These are phyloP conservation scores for Phytophthora rubi DNA, from an alignment of 352 stramenopile genomes.

Conservation along the genomic window DNA sequence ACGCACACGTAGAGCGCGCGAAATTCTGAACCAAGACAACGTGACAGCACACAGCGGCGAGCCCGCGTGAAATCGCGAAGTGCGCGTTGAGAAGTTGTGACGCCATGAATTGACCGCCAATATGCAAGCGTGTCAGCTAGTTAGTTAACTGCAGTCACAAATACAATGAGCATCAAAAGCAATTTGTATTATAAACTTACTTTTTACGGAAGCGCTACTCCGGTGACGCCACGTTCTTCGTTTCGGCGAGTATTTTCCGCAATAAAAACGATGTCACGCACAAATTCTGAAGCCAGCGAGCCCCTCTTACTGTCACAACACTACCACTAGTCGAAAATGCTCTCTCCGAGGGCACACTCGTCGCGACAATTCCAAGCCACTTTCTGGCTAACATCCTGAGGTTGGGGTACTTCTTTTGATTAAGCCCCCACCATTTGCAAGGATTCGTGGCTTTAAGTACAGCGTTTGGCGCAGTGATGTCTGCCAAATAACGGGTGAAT, in stretches of 20 bases:
- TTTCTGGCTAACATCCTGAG: conserved; percentile 2
- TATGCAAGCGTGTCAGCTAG: not conserved
- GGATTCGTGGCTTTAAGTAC: not conserved
- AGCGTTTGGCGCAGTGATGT: not conserved
- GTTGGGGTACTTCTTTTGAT: not conserved
- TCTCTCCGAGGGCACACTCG: conserved; percentile 19
- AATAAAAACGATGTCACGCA: conserved; percentile 21
- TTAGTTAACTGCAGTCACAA: not conserved
- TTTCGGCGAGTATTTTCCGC: conserved; percentile 2
- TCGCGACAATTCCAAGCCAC: conserved; percentile 15
- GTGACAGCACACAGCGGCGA: too few species aligned
- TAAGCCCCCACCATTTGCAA: not conserved
- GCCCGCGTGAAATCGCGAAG: too few species aligned
- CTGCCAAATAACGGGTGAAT: not conserved
- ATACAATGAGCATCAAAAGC: not conserved
- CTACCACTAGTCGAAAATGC: conserved; percentile 30
- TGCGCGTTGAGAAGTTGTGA: not conserved
- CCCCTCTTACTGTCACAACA: conserved; percentile 16
- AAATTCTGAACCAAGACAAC: too few species aligned
- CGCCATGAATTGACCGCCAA: not conserved
- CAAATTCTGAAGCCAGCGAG: conserved; percentile 4
- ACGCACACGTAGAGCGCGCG: too few species aligned
- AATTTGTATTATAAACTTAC: not conserved
- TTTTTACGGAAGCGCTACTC: not conserved
- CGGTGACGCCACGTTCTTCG: not conserved